Base-by-base conservation (phyloP, 371 early-diverging fungal genomes). In the Mycotypha africana region DNA sequence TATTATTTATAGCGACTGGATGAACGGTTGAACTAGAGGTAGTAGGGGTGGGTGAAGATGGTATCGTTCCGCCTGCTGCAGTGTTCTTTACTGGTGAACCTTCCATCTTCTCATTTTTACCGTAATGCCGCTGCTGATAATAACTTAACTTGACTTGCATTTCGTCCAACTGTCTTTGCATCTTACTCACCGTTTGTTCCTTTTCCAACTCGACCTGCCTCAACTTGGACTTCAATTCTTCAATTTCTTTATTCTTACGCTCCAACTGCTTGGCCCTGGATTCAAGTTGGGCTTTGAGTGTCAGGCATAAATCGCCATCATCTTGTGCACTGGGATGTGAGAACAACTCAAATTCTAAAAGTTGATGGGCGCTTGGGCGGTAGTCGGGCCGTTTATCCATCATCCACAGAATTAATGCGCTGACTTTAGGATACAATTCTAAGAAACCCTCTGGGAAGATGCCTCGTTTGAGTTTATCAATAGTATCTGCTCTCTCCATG, bases 371-470 rank as follows among this genome's bases (percentile, higher is more conserved):
- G 10, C 79, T 74, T 0, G 92, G 93, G 11, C 93, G 73, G 40
- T 72, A 51, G 8, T 51, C 54, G 1, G 94, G 87, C 38, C 88
- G 77, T 3, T 73, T 67, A 19, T 83, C 78, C 86, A 90, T 88
- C 58, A 91, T 69, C 79, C 84, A 88, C 8, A 86, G 65, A 26
- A 92, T 81, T 25, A 91, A 63, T 2, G 87, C 86, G 4, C 89
- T 24, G 3, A 47, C 49, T 21, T 49, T 46, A 2, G 95, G 95
- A 60, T 80, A 88, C 26, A 61, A 61, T 47, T 73, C 72, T 6
- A 89, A 74, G 72, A 95, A 92, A 26, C 71, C 76, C 1, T 82
- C 65, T 0, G 93, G 91, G 14, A 91, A 67, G 14, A 86, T 73
- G 9, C 85, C 88, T 28, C 11, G 28, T 17, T 83, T 70, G 36